Base-by-base conservation (phyloP, 495 filamentous ascomycete genomes). In the Hypoxylon trugodes region DNA sequence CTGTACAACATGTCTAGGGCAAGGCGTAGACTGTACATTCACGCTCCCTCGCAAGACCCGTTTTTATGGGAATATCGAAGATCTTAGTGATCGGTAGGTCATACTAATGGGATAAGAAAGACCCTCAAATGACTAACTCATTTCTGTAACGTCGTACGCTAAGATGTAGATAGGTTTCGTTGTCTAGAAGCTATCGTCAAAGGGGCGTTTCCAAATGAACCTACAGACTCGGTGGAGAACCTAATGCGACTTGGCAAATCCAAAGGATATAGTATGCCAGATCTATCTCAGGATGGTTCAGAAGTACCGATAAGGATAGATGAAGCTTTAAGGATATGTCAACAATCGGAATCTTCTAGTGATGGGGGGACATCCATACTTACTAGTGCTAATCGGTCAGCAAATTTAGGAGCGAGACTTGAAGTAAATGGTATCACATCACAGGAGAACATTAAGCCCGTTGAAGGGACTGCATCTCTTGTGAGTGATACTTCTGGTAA, bases 1-100 rank as follows among this genome's bases (percentile, higher is more conserved):
- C 18, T 81, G 78, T 55, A 64, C 66, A 38, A 70, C 71, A 55
- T 81, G 78, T 61, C 47, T 72, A 19, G 65, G 71, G 26, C 72
- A 75, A 30, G 63, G 71, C 13, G 68, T 73, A 19, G 70, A 68
- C n/a, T 81, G 79, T 58, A 69, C 73, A 21, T 78, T 74, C 22
- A 79, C 76, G 1, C 68, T 79, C 30, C 77, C 76, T 35, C 73
- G 79, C 9, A 80, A 81, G 69, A 76, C 74, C 46, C 65, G 77
- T 35, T 73, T 81, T 37, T 80, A 80, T 47, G 79, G 79, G 15
- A 80, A 78, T 59, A 73, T 82, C 12, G 79, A 82, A 45, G 74
- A 70, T 26, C 71, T 81, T 15, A 76, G 77, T 43, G 66, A 73
- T 43, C 71, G 79, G 52, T 76, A 78, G 19, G 55, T 36, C 52